Evolutionary conservation across 306 rosid species (phyloP).

Genomic region (Hippophae rhamnoides): DNA sequence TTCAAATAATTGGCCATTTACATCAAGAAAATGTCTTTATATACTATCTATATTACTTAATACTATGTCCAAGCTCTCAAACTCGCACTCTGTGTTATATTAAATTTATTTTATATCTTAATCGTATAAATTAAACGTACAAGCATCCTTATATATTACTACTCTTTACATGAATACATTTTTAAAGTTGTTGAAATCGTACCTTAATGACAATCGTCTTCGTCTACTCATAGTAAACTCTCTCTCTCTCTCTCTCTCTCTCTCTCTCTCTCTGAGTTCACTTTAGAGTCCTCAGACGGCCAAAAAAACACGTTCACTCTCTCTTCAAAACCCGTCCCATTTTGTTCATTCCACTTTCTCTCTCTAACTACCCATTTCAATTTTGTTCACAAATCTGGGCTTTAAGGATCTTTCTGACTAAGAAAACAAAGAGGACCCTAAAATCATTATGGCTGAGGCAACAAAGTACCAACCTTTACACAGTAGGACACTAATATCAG

Average conservation of each 20-base stretch:
- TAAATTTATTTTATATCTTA: too few relatives aligned
- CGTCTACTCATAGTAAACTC: constrained; percentile 2
- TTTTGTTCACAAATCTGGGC: too few relatives aligned
- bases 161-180: too few relatives aligned
- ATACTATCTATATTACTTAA: too few relatives aligned
- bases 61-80: too few relatives aligned
- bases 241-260: not conserved
- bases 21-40: too few relatives aligned
- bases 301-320: not conserved
- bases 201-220: constrained; percentile 22
- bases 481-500: constrained; percentile 35
- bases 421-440: not conserved
- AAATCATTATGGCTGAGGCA: constrained; percentile 56
- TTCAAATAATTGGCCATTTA: too few relatives aligned
- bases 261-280: not conserved
- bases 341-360: not conserved
- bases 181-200: constrained; percentile 1
- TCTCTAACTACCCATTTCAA: not conserved
- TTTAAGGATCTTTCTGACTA: not conserved
- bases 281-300: not conserved
- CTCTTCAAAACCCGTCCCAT: not conserved
- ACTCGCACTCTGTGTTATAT: too few relatives aligned
- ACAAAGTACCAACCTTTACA: constrained; percentile 45
- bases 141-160: too few relatives aligned
- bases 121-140: too few relatives aligned